Base-by-base conservation (phyloP, 2,329 filamentous ascomycete genomes). In the Sordariomycetes sp. region DNA sequence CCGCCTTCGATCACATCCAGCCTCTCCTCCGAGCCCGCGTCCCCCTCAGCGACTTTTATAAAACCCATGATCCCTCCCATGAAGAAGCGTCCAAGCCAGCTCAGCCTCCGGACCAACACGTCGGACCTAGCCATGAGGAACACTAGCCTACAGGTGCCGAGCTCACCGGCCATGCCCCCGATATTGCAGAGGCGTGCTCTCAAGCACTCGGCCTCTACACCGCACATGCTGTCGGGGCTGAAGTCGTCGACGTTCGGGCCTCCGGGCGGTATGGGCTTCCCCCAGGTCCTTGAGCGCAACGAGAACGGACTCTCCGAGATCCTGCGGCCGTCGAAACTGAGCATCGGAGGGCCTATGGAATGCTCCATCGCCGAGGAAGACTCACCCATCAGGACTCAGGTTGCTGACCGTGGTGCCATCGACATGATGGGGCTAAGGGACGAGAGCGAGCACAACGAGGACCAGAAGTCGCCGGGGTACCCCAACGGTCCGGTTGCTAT, bases 401-500 rank as follows among this genome's bases (percentile, higher is more conserved):
- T 85, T 62, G 81, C 83, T n/a, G 81, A 78, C 59, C 74, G 81
- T 57, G 74, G 74, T 10, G 76, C 76, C 12, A 78, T 80, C 63
- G 79, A 81, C 55, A 75, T 78, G 24, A 59, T 55, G 36, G 82
- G 86, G 63, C 77, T 81, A 4, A 82, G 77, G 62, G 82, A 76
- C 55, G 83, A 87, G 60, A 80, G 80, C n/a, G 81, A 85, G 63
- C 85, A 86, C 62, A 86, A 87, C 64, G 86, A 89, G 67, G 86
- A 90, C 63, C 82, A 87, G 59, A 91, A 91, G 71, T 87, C 87
- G 0, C 87, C 88, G 17, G 87, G 87, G 1, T 95, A 95, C 65
- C 89, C 89, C 0, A 81, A 90, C 62, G 89, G 89, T 0, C 89
- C 89, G 0, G 86, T 92, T 57, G 84, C 87, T 62, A 91, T 95